Evolutionary conservation across 345 rosid species (phyloP).

Genomic region (Corchorus olitorius): DNA sequence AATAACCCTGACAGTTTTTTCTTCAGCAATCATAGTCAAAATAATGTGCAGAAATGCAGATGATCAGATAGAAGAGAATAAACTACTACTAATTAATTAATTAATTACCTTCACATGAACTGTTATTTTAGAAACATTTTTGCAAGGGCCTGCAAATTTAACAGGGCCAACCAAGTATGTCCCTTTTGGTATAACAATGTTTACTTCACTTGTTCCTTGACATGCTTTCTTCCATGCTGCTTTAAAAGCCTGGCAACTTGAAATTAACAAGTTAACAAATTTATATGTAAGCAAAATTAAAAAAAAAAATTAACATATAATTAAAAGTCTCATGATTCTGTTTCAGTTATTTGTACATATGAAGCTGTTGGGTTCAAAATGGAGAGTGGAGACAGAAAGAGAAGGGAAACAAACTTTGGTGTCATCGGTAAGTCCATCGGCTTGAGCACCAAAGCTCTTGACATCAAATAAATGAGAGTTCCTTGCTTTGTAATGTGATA

Average conservation of each 20-base stretch:
- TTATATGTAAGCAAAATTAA: not conserved
- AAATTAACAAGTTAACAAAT: constrained; percentile 6
- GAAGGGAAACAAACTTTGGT: constrained; percentile 25
- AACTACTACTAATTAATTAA: not conserved
- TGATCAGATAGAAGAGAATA: not conserved
- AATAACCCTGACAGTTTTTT: constrained; percentile 36
- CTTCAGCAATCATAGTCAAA: not conserved
- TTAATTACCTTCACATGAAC: constrained; percentile 28
- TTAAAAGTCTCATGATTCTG: not conserved
- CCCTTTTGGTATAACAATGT: constrained; percentile 36
- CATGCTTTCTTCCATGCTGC: constrained; percentile 40
- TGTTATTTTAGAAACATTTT: constrained; percentile 29
- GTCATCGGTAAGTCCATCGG: constrained; percentile 37
- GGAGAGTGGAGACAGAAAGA: not conserved
- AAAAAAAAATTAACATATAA: not conserved
- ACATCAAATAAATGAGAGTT: constrained; percentile 26
- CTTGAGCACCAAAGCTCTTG: constrained; percentile 34
- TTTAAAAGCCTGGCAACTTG: constrained; percentile 31
- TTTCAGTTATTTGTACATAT: not conserved
- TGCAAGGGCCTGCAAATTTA: constrained; percentile 36
- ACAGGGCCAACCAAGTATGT: constrained; percentile 38
- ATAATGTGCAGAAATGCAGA: not conserved
- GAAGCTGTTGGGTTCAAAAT: constrained; percentile 3
- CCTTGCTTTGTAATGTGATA: constrained; percentile 2
- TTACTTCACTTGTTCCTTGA: constrained; percentile 26